phyloP scores from a whole-genome alignment of 495 filamentous ascomycete species.

The Lichina pygmaea region DNA sequence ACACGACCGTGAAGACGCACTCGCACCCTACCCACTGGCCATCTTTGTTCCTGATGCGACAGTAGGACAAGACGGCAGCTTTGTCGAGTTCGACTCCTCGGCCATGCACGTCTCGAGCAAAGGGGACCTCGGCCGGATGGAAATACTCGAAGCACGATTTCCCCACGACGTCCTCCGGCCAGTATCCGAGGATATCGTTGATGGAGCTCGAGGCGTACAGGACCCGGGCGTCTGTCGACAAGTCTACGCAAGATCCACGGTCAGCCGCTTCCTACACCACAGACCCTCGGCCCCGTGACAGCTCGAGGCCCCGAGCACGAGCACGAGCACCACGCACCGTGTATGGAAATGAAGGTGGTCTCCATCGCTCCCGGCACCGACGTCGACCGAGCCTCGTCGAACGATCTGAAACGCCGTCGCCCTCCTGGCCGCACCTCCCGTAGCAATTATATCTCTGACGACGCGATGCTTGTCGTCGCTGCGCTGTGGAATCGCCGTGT shows the following conservation, averaged over 20 bases:
- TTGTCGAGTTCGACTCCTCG: conserved; percentile 57
- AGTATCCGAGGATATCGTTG: conserved; percentile 55
- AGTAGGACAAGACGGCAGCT: conserved; percentile 63
- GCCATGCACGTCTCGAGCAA: conserved; percentile 45
- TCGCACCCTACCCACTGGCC: conserved; percentile 63
- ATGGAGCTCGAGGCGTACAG: conserved; percentile 69
- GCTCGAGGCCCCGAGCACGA: conserved; percentile 3
- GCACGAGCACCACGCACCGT: conserved; percentile 22
- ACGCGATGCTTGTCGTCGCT: too few relatives aligned
- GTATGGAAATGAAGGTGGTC: conserved; percentile 82
- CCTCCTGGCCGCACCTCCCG: too few relatives aligned
- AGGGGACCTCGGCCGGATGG: conserved; percentile 53
- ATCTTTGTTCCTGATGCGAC: conserved; percentile 35
- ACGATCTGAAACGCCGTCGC: too few relatives aligned
- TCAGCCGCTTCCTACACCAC: conserved; percentile 2
- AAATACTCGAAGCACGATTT: conserved; percentile 72
- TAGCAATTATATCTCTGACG: too few relatives aligned
- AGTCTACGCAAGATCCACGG: conserved; percentile 20
- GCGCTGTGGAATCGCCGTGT: too few relatives aligned
- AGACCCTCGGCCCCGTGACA: not conserved
- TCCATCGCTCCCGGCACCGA: conserved; percentile 27
- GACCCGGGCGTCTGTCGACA: conserved; percentile 49
- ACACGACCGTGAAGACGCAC: conserved; percentile 72
- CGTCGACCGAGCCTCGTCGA: too few relatives aligned
- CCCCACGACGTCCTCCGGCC: conserved; percentile 45